phyloP scores from a whole-genome alignment of 805 yeast species.

The Yamadazyma tumulicola region DNA sequence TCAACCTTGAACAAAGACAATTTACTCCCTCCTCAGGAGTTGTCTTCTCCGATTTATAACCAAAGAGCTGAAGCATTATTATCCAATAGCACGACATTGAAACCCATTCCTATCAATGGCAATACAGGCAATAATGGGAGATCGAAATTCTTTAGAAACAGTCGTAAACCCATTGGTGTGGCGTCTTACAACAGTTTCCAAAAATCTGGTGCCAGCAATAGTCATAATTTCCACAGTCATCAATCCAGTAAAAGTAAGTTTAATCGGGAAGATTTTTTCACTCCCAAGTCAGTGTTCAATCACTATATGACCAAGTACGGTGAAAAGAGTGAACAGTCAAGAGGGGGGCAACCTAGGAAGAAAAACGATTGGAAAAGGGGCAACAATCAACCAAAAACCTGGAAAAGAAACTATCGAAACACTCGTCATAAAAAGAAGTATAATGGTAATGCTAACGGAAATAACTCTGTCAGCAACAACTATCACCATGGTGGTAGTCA shows the following conservation, averaged over 20 bases:
- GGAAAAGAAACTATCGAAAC: conserved; percentile 14
- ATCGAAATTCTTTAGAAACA: conserved; percentile 31
- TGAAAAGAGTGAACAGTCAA: conserved; percentile 33
- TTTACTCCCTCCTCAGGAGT: not conserved
- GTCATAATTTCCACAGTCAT: conserved; percentile 6
- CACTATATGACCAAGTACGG: conserved; percentile 67
- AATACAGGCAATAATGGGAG: conserved; percentile 15
- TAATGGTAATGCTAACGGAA: conserved; percentile 1
- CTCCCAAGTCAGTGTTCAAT: conserved; percentile 71
- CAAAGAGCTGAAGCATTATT: conserved; percentile 43
- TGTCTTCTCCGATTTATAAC: conserved; percentile 19
- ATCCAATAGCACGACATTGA: conserved; percentile 32
- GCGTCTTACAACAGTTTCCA: conserved; percentile 45
- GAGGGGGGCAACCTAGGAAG: conserved; percentile 11
- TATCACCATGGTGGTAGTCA: conserved; percentile 5
- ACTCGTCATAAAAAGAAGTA: conserved; percentile 5
- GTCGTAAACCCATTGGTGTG: conserved; percentile 61
- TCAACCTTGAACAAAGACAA: conserved; percentile 8
- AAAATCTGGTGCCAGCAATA: conserved; percentile 7
- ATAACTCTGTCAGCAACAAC: too few species aligned
- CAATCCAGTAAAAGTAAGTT: conserved; percentile 26
- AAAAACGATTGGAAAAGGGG: conserved; percentile 17
- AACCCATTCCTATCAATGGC: conserved; percentile 38
- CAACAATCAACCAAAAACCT: conserved; percentile 14
- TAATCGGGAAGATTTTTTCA: conserved; percentile 69